Percentiles rank a stretch among this genome's conserved stretches.
phyloP scores from a whole-genome alignment of 2,329 filamentous ascomycete species.

The Eutypa lata region DNA sequence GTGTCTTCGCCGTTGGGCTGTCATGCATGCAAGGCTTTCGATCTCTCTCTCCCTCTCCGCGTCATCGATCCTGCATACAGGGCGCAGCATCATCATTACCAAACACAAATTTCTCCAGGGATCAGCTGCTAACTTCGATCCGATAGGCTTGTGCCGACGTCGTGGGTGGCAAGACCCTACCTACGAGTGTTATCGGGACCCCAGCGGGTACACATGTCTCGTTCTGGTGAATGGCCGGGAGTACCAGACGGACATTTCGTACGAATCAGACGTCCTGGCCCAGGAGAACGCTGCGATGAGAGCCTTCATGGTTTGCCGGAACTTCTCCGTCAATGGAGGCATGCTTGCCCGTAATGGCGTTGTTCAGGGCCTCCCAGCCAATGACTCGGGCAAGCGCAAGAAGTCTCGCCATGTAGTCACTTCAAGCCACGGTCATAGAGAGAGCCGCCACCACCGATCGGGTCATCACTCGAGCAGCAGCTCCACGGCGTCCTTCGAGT shows the following conservation, averaged over 20 bases:
- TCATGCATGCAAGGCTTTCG: slow-evolving; percentile 28
- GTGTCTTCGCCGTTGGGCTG: slow-evolving; percentile 26
- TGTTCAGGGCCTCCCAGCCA: slow-evolving; percentile 62
- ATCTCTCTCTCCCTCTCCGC: slow-evolving; percentile 17
- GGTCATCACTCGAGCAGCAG: slow-evolving; percentile 61
- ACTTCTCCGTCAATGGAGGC: slow-evolving; percentile 95
- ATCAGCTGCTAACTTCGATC: slow-evolving; percentile 29
- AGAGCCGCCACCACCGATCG: slow-evolving; percentile 46
- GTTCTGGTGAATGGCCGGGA: slow-evolving; percentile 95
- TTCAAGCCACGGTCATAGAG: slow-evolving; percentile 42
- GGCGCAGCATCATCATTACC: slow-evolving; percentile 17
- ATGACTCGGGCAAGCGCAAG: slow-evolving; percentile 50
- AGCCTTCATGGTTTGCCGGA: slow-evolving; percentile 95
- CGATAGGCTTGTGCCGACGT: slow-evolving; percentile 83
- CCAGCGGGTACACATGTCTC: slow-evolving; percentile 79
- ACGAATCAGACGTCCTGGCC: slow-evolving; percentile 77
- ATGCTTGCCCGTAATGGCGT: slow-evolving; percentile 74
- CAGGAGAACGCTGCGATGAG: slow-evolving; percentile 94
- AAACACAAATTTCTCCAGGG: slow-evolving; percentile 17
- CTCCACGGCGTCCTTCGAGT: slow-evolving; percentile 59
- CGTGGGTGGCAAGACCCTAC: slow-evolving; percentile 89
- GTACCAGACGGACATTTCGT: slow-evolving; percentile 87
- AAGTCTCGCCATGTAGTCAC: slow-evolving; percentile 44
- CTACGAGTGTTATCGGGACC: slow-evolving; percentile 77
- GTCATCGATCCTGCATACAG: slow-evolving; percentile 27